A percentile compares a stretch with the other conserved stretches of the same genome.
These are phyloP conservation scores for Tolypocladium amazonense DNA, from an alignment of 2,329 filamentous ascomycete genomes.

Conservation along the genomic window DNA sequence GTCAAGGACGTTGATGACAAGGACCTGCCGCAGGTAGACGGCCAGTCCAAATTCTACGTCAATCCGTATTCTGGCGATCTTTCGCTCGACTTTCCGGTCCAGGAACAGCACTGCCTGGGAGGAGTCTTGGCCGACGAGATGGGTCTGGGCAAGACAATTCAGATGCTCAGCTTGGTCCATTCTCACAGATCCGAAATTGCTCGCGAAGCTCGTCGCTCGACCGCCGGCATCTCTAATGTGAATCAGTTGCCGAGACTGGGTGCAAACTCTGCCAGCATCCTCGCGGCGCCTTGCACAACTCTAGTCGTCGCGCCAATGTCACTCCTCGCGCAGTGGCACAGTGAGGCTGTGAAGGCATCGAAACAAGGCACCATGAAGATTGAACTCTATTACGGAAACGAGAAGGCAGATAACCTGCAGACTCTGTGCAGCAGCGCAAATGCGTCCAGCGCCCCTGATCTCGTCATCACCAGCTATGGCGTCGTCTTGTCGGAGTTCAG, in stretches of 20 bases:
- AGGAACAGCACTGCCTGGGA: slow-evolving; percentile 90
- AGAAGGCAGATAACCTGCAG: slow-evolving; percentile 71
- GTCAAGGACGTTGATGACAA: slow-evolving; percentile 77
- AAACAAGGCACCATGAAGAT: slow-evolving; percentile 71
- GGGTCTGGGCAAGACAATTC: slow-evolving; percentile 96
- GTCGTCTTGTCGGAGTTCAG: slow-evolving; percentile 78
- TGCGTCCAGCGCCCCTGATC: slow-evolving; percentile 64
- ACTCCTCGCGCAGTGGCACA: slow-evolving; percentile 92
- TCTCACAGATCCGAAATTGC: slow-evolving; percentile 57
- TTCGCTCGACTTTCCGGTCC: slow-evolving; percentile 80
- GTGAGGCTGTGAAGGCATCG: slow-evolving; percentile 86
- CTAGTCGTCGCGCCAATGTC: slow-evolving; percentile 97
- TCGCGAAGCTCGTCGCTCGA: slow-evolving; percentile 22
- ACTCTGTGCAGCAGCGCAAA: slow-evolving; percentile 69
- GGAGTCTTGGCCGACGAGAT: slow-evolving; percentile 94
- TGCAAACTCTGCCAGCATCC: slow-evolving; percentile 43
- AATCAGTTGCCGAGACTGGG: slow-evolving; percentile 54
- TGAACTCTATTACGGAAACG: slow-evolving; percentile 83
- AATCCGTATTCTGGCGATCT: slow-evolving; percentile 96
- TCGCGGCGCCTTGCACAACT: slow-evolving; percentile 76
- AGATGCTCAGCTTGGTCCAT: slow-evolving; percentile 93
- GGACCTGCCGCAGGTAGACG: slow-evolving; percentile 53
- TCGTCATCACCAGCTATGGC: slow-evolving; percentile 94
- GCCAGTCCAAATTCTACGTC: slow-evolving; percentile 73
- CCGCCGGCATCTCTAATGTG: slow-evolving; percentile 29